Evolutionary conservation across 192 early-diverging fungal genomes (phyloP).

Genomic region (Chytriomyces confervae): DNA sequence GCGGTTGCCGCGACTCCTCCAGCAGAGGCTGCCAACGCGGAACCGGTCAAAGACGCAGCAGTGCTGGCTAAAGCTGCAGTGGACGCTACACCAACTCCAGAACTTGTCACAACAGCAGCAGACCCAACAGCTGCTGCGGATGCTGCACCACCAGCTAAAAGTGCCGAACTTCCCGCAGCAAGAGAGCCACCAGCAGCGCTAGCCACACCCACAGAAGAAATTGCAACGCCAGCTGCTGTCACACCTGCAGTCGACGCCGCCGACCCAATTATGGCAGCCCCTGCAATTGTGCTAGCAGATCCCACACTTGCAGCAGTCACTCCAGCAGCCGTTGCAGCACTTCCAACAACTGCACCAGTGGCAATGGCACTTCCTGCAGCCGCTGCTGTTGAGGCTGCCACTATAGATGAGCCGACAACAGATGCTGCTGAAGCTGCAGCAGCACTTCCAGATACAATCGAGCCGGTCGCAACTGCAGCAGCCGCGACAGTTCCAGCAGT

Average conservation of each 20-base stretch:
- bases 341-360: background rate
- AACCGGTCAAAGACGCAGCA: background rate
- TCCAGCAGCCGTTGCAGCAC: background rate
- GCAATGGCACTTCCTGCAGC: background rate
- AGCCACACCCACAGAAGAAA: background rate
- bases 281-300: background rate
- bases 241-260: background rate
- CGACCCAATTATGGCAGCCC: background rate
- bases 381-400: too few species aligned
- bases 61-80: background rate
- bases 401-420: too few species aligned
- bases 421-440: too few species aligned
- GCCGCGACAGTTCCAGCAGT: background rate
- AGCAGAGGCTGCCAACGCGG: background rate
- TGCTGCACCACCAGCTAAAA: background rate
- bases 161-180: background rate
- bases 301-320: background rate
- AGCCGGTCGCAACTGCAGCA: background rate
- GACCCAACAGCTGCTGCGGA: background rate
- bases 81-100: background rate
- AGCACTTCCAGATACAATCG: background rate
- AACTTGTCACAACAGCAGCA: background rate
- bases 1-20: background rate
- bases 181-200: background rate
- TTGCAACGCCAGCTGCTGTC: background rate